Evolutionary conservation across 2,329 filamentous ascomycete genomes (phyloP).

Genomic region (Raffaelea ambrosiae): DNA sequence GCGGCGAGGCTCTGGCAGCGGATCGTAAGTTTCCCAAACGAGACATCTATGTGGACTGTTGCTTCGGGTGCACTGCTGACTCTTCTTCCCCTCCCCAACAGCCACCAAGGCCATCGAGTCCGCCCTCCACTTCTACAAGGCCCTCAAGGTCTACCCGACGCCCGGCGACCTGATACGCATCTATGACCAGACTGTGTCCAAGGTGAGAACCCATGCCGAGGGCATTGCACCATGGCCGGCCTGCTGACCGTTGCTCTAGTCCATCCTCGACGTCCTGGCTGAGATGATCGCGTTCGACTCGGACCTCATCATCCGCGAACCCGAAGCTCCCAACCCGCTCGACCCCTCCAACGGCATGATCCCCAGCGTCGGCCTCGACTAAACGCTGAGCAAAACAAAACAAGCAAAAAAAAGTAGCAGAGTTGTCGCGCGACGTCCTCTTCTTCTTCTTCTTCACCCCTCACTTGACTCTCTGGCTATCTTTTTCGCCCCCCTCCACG

Average conservation of each 20-base stretch:
- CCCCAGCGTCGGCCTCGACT: constrained; percentile 46
- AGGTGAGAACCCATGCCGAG: constrained; percentile 50
- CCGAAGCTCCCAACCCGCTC: constrained; percentile 16
- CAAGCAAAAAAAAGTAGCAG: no score
- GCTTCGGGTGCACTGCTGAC: constrained; percentile 11
- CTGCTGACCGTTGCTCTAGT: constrained; percentile 33
- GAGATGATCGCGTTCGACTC: constrained; percentile 96
- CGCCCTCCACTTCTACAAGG: constrained; percentile 94
- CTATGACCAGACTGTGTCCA: constrained; percentile 97
- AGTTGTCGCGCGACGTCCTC: no score
- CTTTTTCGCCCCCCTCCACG: no score
- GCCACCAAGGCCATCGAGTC: constrained; percentile 68
- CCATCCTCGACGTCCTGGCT: constrained; percentile 89
- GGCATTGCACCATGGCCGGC: background rate
- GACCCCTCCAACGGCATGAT: constrained; percentile 26
- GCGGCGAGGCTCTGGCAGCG: constrained; percentile 73
- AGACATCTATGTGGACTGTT: background rate
- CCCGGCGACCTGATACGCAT: constrained; percentile 89
- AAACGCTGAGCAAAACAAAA: constrained; percentile 19
- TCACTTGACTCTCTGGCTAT: no score
- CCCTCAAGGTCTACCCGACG: constrained; percentile 94
- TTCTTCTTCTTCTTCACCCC: no score
- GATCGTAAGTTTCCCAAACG: constrained; percentile 56
- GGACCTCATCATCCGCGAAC: constrained; percentile 46
- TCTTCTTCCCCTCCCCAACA: constrained; percentile 23